These are phyloP conservation scores for Trifolium repens DNA, from an alignment of 306 rosid genomes.

Conservation along the genomic window DNA sequence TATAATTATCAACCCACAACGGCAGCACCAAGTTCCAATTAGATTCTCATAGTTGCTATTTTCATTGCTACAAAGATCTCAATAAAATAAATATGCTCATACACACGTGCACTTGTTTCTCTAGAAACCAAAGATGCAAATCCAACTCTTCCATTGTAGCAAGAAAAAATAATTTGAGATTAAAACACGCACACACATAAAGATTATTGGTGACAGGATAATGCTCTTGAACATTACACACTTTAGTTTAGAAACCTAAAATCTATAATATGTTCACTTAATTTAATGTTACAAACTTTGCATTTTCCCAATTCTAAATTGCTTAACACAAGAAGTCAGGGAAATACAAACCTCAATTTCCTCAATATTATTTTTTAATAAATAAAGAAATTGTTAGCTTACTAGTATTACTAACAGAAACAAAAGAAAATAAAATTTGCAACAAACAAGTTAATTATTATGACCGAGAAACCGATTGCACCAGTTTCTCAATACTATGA, in stretches of 20 bases:
- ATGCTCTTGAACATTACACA: conserved; percentile 13
- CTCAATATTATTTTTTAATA: not conserved
- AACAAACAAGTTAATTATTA: conserved; percentile 39
- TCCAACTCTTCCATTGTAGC: too few relatives aligned
- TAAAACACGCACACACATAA: not conserved
- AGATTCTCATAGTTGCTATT: not conserved
- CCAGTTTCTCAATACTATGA: conserved; percentile 70
- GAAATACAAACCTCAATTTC: conserved; percentile 39
- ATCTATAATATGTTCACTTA: conserved; percentile 34
- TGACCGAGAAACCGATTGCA: conserved; percentile 73
- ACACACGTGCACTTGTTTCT: conserved; percentile 26
- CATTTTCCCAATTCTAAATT: conserved; percentile 36
- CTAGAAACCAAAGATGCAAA: conserved; percentile 19
- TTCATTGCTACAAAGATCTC: conserved; percentile 17
- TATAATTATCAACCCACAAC: too few relatives aligned
- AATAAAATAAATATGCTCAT: not conserved
- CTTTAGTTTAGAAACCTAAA: conserved; percentile 12
- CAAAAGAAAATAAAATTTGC: not conserved
- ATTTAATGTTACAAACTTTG: conserved; percentile 45
- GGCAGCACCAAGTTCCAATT: not conserved
- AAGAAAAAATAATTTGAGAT: not conserved
- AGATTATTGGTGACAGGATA: not conserved
- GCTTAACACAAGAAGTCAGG: conserved; percentile 33
- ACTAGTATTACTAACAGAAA: not conserved
- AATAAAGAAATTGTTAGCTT: too few relatives aligned